Conservation (phyloP, 2,329 filamentous ascomycete species). For the Fusarium continuum region DNA sequence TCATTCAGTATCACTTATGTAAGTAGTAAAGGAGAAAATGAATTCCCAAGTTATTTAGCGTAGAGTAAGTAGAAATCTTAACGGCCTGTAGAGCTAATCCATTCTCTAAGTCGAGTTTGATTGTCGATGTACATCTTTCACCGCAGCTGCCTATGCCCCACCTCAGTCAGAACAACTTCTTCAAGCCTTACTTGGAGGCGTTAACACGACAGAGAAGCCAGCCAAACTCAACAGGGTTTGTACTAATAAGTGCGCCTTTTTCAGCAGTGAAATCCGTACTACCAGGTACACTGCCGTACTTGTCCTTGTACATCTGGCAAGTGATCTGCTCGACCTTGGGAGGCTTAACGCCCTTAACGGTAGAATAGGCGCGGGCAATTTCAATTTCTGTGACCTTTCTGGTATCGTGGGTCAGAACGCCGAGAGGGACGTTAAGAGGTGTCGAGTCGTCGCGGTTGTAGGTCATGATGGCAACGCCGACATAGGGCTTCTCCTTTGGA, state of each 20-base stretch:
- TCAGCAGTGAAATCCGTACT: slow-evolving; percentile 13
- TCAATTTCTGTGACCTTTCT: slow-evolving; percentile 15
- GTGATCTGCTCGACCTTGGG: slow-evolving; percentile 5
- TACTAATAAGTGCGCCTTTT: slow-evolving; percentile 10
- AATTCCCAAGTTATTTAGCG: no score
- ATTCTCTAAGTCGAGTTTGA: no score
- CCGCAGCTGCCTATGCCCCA: no score
- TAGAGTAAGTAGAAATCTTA: no score
- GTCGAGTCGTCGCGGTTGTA: slow-evolving; percentile 1
- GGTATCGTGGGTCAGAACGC: slow-evolving; percentile 8
- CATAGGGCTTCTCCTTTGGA: not conserved
- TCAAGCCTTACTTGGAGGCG: not conserved
- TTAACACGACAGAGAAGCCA: slow-evolving; percentile 33
- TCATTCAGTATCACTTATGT: no score
- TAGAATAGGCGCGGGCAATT: slow-evolving; percentile 2
- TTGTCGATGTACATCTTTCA: no score
- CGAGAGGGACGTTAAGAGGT: slow-evolving; percentile 20
- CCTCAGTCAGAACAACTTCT: no score
- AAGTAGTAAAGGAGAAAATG: no score
- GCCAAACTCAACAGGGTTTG: slow-evolving; percentile 25
- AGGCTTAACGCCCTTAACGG: not conserved
- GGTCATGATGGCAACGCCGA: slow-evolving; percentile 13
- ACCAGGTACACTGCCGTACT: slow-evolving; percentile 10
- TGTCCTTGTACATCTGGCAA: slow-evolving; percentile 32
- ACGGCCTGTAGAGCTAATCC: no score